phyloP scores from a whole-genome alignment of 2,329 filamentous ascomycete genomes.

The Colletotrichum filicis region DNA sequence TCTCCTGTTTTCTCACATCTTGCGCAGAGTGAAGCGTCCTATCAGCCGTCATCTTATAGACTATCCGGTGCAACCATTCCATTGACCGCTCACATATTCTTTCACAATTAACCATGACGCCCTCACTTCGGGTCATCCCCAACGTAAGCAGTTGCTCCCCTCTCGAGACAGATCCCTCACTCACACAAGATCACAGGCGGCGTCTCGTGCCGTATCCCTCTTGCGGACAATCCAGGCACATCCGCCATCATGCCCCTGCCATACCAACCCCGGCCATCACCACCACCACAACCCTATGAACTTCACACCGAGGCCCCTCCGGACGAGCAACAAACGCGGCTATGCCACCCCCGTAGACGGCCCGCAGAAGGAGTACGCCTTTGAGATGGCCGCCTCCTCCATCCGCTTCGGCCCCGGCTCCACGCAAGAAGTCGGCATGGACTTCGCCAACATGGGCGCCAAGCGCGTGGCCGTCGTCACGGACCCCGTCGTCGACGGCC shows the following conservation, averaged over 20 bases:
- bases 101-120: slow-evolving; percentile 26
- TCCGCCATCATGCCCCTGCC: slow-evolving; percentile 89
- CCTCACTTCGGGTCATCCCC: slow-evolving; percentile 42
- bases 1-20: not conserved
- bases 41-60: not conserved
- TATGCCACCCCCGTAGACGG: slow-evolving; percentile 77
- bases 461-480: slow-evolving; percentile 93
- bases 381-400: slow-evolving; percentile 96
- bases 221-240: slow-evolving; percentile 92
- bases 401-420: slow-evolving; percentile 94
- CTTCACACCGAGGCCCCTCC: slow-evolving; percentile 58
- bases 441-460: slow-evolving; percentile 89
- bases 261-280: slow-evolving; percentile 87
- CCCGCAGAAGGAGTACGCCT: slow-evolving; percentile 88
- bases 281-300: slow-evolving; percentile 71
- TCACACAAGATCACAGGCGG: slow-evolving; percentile 54
- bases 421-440: slow-evolving; percentile 98
- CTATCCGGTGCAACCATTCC: not conserved
- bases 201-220: slow-evolving; percentile 74
- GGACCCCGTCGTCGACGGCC: slow-evolving; percentile 81
- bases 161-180: not conserved
- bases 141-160: slow-evolving; percentile 37
- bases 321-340: slow-evolving; percentile 47
- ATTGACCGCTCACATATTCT: not conserved
- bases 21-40: not conserved